A percentile compares a stretch with the other conserved stretches of the same genome.
Evolutionary conservation across 2,329 filamentous ascomycete species (phyloP).

Genomic region (Phaeosphaeria sp.): DNA sequence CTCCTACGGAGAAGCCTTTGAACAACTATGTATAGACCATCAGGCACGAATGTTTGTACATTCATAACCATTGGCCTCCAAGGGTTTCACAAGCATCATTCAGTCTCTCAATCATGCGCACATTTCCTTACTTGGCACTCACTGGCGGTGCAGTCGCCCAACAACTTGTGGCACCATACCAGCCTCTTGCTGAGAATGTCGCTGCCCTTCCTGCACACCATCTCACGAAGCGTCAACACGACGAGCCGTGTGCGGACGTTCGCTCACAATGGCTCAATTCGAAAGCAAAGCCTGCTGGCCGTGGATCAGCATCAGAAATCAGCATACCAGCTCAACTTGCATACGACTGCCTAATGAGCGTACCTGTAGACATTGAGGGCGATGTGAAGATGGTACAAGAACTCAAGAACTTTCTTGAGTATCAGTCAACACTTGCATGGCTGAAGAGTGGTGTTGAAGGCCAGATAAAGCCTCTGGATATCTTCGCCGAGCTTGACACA

Average conservation of each 20-base stretch:
- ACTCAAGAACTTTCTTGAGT: slow-evolving; percentile 30
- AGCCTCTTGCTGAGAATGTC: neutral
- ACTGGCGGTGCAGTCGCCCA: neutral
- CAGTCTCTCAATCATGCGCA: neutral
- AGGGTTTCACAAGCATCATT: neutral
- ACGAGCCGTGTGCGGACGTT: slow-evolving; percentile 1
- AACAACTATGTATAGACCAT: neutral
- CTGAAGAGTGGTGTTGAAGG: slow-evolving; percentile 32
- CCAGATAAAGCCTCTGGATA: slow-evolving; percentile 34
- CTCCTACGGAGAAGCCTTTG: neutral
- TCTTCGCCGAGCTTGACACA: slow-evolving; percentile 1
- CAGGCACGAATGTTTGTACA: neutral
- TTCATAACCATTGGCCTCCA: neutral
- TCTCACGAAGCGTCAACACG: neutral
- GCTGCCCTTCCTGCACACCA: neutral
- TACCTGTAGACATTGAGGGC: slow-evolving; percentile 28
- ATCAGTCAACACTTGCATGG: slow-evolving; percentile 39
- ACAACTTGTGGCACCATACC: neutral
- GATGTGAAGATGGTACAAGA: slow-evolving; percentile 24
- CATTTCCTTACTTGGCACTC: neutral
- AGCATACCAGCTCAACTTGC: slow-evolving; percentile 15
- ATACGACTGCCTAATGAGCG: slow-evolving; percentile 25
- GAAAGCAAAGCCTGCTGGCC: neutral
- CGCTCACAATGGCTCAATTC: neutral
- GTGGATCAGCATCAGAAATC: neutral